These are phyloP conservation scores for Curvularia sp. DNA, from an alignment of 2,329 filamentous ascomycete genomes.

Conservation along the genomic window DNA sequence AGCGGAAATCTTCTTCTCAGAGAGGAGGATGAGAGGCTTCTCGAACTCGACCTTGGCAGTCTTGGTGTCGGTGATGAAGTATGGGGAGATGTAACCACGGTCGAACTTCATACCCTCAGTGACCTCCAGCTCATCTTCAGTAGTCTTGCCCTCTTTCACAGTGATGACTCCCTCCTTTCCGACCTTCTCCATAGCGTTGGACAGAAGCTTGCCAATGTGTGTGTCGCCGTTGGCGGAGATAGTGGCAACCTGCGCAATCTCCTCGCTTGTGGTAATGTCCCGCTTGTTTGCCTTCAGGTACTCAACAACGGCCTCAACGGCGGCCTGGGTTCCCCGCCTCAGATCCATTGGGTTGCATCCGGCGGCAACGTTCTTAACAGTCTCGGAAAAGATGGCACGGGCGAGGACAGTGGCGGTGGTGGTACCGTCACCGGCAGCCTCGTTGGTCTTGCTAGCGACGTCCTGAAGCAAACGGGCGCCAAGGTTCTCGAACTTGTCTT, in stretches of 20 bases:
- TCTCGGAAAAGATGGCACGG: slow-evolving; percentile 98
- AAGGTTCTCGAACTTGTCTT: slow-evolving; percentile 99
- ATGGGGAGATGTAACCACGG: slow-evolving; percentile 96
- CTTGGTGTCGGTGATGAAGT: slow-evolving; percentile 99
- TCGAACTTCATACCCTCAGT: slow-evolving; percentile 99
- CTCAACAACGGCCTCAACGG: slow-evolving; percentile 92
- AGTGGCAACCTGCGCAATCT: slow-evolving; percentile 97
- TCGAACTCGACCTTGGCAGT: slow-evolving; percentile 99
- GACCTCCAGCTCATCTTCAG: slow-evolving; percentile 95
- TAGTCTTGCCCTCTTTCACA: slow-evolving; percentile 99
- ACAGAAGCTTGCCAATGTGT: slow-evolving; percentile 94
- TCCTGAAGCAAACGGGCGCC: slow-evolving; percentile 96
- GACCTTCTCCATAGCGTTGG: slow-evolving; percentile 99
- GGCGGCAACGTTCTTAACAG: slow-evolving; percentile 98
- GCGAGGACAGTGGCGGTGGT: slow-evolving; percentile 97
- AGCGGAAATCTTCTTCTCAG: slow-evolving; percentile 99
- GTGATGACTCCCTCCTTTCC: slow-evolving; percentile 99
- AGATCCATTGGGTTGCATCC: slow-evolving; percentile 99
- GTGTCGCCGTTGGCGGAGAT: slow-evolving; percentile 97
- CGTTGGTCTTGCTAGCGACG: slow-evolving; percentile 99
- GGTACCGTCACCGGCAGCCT: slow-evolving; percentile 97
- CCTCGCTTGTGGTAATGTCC: slow-evolving; percentile 95
- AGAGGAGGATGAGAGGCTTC: slow-evolving; percentile 97
- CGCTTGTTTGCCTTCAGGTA: slow-evolving; percentile 96
- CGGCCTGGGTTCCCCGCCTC: slow-evolving; percentile 93